A percentile compares a stretch with the other conserved stretches of the same genome.
phyloP scores from a whole-genome alignment of 805 yeast species.

The Metschnikowia vanudenii region DNA sequence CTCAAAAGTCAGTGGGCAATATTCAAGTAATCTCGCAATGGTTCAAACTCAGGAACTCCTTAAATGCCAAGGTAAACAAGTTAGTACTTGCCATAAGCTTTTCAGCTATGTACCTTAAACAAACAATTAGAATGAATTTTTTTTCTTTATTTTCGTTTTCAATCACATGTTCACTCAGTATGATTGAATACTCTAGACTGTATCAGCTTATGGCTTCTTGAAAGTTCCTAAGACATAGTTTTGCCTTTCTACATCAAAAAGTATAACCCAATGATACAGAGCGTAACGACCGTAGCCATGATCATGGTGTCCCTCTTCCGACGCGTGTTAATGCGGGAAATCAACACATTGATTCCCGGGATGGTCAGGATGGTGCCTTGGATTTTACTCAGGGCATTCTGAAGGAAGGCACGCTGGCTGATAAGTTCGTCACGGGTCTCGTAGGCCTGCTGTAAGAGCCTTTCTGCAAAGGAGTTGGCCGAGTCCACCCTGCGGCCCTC shows the following conservation, averaged over 20 bases:
- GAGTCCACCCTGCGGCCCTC: constrained; percentile 73
- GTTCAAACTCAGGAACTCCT: too few relatives aligned
- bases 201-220: too few relatives aligned
- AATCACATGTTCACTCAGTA: too few relatives aligned
- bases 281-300: constrained; percentile 68
- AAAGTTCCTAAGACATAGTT: too few relatives aligned
- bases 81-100: too few relatives aligned
- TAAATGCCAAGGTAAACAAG: too few relatives aligned
- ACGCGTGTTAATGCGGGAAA: constrained; percentile 80
- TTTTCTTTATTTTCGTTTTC: too few relatives aligned
- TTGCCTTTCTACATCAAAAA: constrained; percentile 32
- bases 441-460: constrained; percentile 78
- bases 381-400: constrained; percentile 62
- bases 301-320: constrained; percentile 85
- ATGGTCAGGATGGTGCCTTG: constrained; percentile 60
- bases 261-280: constrained; percentile 69
- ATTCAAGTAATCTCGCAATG: too few relatives aligned
- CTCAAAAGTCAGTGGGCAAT: too few relatives aligned
- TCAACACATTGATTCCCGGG: constrained; percentile 79
- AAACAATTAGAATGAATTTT: too few relatives aligned
- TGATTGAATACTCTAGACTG: too few relatives aligned
- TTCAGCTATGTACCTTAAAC: too few relatives aligned
- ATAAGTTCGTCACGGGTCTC: constrained; percentile 84
- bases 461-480: constrained; percentile 74
- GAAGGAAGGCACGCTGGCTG: constrained; percentile 65